Evolutionary conservation across 208 protist genomes (phyloP).

Genomic region (Trypanosoma caninum): DNA sequence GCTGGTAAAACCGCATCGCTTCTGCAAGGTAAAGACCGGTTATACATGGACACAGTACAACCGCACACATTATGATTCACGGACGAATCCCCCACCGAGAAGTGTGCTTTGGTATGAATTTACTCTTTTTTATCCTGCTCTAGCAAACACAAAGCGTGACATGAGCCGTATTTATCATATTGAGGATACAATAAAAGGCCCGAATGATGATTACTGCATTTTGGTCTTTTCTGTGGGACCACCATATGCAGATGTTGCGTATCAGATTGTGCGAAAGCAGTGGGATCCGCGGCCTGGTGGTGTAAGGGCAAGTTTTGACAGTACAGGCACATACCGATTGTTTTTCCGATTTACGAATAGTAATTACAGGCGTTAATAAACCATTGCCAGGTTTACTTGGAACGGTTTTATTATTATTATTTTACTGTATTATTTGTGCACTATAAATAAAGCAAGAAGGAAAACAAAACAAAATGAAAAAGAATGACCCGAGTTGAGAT

Average conservation of each 20-base stretch:
- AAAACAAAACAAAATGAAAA: no score
- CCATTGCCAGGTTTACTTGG: not conserved
- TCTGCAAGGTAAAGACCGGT: slow-evolving; percentile 98
- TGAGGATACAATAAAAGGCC: slow-evolving; percentile 64
- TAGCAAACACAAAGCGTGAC: slow-evolving; percentile 93
- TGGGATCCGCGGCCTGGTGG: slow-evolving; percentile 95
- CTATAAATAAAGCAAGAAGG: no score
- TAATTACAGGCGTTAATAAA: slow-evolving; percentile 68
- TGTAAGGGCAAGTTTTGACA: slow-evolving; percentile 95
- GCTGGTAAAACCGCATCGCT: slow-evolving; percentile 97
- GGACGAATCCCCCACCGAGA: slow-evolving; percentile 98
- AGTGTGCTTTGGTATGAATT: slow-evolving; percentile 99
- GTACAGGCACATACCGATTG: slow-evolving; percentile 65
- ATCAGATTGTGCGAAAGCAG: slow-evolving; percentile 95
- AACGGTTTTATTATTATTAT: not conserved
- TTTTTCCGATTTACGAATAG: slow-evolving; percentile 89
- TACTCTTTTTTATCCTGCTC: slow-evolving; percentile 98
- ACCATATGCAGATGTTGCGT: slow-evolving; percentile 99
- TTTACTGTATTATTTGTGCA: no score
- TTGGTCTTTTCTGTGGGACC: slow-evolving; percentile 95
- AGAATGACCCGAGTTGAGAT: no score
- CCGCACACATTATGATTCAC: slow-evolving; percentile 97
- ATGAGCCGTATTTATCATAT: slow-evolving; percentile 92
- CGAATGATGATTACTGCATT: slow-evolving; percentile 86
- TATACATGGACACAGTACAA: slow-evolving; percentile 99